Percentiles rank a stretch among this genome's conserved stretches.
Evolutionary conservation across 495 filamentous ascomycete species (phyloP).

Genomic region (Penicillium angulare): DNA sequence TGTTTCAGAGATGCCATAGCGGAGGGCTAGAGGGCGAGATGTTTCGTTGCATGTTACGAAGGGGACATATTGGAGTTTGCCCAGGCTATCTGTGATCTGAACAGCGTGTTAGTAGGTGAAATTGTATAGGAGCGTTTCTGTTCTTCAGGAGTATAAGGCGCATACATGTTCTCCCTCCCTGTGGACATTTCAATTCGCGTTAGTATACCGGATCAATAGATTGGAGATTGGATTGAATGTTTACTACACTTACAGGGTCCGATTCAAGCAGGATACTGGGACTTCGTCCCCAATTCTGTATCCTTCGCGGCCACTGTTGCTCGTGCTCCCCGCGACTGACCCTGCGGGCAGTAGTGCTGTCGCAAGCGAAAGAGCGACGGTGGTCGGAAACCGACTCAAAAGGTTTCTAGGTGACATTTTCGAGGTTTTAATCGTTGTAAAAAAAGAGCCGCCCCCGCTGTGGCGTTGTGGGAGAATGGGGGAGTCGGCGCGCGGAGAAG

Average conservation of each 20-base stretch:
- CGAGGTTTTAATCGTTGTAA: background rate
- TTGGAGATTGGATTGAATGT: background rate
- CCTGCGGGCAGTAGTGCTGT: conserved; percentile 22
- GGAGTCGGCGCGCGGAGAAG: conserved; percentile 15
- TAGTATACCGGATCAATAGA: conserved; percentile 15
- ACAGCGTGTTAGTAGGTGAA: conserved; percentile 11
- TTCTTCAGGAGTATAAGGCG: conserved; percentile 17
- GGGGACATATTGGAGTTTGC: conserved; percentile 89
- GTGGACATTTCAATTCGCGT: conserved; percentile 5
- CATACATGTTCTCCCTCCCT: conserved; percentile 59
- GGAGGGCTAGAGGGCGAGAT: conserved; percentile 71
- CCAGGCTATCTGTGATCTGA: conserved; percentile 74
- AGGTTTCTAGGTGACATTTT: conserved; percentile 10
- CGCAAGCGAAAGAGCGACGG: conserved; percentile 16
- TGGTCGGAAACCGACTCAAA: conserved; percentile 9
- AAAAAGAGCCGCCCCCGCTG: conserved; percentile 9
- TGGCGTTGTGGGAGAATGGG: conserved; percentile 9
- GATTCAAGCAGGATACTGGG: conserved; percentile 65
- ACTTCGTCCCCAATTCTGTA: conserved; percentile 52
- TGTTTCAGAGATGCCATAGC: conserved; percentile 74
- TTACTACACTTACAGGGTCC: conserved; percentile 58
- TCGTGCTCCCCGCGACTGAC: conserved; percentile 29
- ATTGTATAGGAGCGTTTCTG: conserved; percentile 1
- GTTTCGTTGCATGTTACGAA: conserved; percentile 95
- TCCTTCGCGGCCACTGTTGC: conserved; percentile 46